A percentile compares a stretch with the other conserved stretches of the same genome.
Conservation (phyloP, 139 green algal species). For the Choricystis sp. region DNA sequence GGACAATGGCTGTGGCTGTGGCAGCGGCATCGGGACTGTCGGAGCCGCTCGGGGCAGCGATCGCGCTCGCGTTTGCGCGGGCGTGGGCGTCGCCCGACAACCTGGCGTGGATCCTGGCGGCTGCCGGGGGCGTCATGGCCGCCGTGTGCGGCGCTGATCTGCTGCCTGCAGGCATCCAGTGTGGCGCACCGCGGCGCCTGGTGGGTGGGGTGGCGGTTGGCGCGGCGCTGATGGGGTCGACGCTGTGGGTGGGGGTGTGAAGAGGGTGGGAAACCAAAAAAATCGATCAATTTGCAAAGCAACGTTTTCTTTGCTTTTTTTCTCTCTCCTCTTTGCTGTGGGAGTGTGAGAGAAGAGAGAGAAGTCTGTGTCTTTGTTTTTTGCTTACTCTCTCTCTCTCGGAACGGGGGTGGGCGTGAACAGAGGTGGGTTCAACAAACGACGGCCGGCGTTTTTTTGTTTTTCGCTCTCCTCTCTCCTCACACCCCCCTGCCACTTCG, state of each 20-base stretch:
- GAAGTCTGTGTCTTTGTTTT: no score
- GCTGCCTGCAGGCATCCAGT: conserved; percentile 63
- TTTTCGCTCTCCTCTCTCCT: no score
- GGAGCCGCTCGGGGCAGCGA: conserved; percentile 61
- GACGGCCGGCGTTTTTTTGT: no score
- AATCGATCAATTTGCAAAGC: no score
- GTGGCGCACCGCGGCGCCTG: conserved; percentile 37
- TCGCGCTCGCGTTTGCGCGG: conserved; percentile 49
- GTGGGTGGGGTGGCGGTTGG: conserved; percentile 38
- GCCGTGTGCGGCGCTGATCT: conserved; percentile 70
- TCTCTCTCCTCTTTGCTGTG: no score
- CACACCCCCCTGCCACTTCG: no score
- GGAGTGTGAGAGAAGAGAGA: no score
- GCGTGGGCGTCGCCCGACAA: conserved; percentile 37
- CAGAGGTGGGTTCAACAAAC: no score
- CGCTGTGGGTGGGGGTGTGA: conserved; percentile 33
- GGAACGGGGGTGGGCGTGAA: no score
- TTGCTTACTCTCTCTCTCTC: no score
- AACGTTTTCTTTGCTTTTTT: no score
- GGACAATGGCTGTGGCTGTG: conserved; percentile 46
- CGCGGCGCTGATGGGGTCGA: conserved; percentile 49
- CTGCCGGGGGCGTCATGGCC: conserved; percentile 74
- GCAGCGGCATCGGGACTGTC: conserved; percentile 59
- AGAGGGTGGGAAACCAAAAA: not conserved
- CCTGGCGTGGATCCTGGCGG: conserved; percentile 58